Base-by-base conservation (phyloP, 2,329 filamentous ascomycete genomes). In the Trichoderma afroharzianum region DNA sequence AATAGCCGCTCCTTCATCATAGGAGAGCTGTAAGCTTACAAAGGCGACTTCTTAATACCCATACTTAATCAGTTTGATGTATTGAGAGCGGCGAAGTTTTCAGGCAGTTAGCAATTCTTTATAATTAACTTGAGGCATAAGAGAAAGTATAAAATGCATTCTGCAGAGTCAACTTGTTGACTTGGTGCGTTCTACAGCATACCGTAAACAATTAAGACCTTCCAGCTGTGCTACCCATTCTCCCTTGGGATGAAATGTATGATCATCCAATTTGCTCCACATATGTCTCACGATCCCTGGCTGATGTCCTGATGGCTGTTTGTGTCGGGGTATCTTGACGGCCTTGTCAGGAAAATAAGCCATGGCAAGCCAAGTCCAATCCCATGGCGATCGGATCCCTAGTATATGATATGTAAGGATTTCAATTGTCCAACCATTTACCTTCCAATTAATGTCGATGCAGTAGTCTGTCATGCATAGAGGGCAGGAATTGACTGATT, bases 401-500 rank as follows among this genome's bases (percentile, higher is more conserved):
- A 74, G 68, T 33, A 68, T 67, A n/a, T 55, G 68, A 58, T 72
- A 75, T 28, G 50, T 69, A 24, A 50, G 28, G 5, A 74, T 61
- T 18, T 33, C 55, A 6, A 75, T 66, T 18, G 39, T 33, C 72
- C 74, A 74, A 9, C 57, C 58, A 18, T 72, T 43, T 28, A 24
- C 32, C 26, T 63, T 28, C 68, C 67, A 59, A 1, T n/a, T 64
- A 33, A 70, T 63, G 30, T 69, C 50, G 18, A 73, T 57, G 43
- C 61, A 63, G 36, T 70, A 73, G 69, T 74, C 71, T 24, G 67
- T 72, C 24, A 72, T 63, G 32, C 74, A 75, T 32, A 53, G 7
- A 8, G 66, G 64, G 36, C 71, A 74, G 15, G 73, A 75, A 6
- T 68, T 43, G 33, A 70, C 59, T 1, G n/a, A 70, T 28, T 11